phyloP scores from a whole-genome alignment of 2,329 filamentous ascomycete genomes.

The Alternaria angustiovoidea region DNA sequence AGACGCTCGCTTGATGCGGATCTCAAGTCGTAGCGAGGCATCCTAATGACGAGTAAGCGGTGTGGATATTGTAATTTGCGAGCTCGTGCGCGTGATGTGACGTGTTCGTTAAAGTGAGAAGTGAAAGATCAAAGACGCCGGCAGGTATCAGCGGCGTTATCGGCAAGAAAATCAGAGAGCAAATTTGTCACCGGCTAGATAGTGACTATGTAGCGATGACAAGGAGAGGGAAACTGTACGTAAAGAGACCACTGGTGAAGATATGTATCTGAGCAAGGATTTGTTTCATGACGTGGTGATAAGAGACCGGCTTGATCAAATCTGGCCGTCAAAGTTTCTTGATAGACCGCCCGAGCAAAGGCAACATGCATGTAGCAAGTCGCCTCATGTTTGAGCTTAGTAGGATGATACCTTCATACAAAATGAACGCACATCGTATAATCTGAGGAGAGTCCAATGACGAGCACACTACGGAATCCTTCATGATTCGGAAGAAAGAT shows the following conservation, averaged over 20 bases:
- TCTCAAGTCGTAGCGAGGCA: neutral
- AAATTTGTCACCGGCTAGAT: neutral
- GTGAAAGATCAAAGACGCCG: constrained; percentile 8
- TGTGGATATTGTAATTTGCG: neutral
- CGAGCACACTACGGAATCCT: neutral
- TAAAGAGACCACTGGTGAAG: neutral
- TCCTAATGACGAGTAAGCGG: neutral
- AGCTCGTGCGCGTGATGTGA: neutral
- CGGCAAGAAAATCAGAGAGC: neutral
- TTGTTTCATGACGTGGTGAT: neutral
- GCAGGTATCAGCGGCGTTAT: neutral
- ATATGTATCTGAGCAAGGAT: neutral
- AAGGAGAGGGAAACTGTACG: neutral
- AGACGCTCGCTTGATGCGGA: neutral
- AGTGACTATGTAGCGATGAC: neutral
- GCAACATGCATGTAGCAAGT: neutral
- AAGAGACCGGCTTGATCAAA: neutral
- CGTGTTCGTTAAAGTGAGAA: neutral
- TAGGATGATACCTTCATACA: neutral
- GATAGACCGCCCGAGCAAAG: neutral
- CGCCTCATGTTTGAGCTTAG: neutral
- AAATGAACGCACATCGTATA: neutral
- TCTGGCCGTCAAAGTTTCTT: neutral
- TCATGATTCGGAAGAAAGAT: neutral
- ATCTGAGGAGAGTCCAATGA: neutral